phyloP scores from a whole-genome alignment of 1,284 basidiomycete species.

The Apiotrichum mycotoxinovorans region DNA sequence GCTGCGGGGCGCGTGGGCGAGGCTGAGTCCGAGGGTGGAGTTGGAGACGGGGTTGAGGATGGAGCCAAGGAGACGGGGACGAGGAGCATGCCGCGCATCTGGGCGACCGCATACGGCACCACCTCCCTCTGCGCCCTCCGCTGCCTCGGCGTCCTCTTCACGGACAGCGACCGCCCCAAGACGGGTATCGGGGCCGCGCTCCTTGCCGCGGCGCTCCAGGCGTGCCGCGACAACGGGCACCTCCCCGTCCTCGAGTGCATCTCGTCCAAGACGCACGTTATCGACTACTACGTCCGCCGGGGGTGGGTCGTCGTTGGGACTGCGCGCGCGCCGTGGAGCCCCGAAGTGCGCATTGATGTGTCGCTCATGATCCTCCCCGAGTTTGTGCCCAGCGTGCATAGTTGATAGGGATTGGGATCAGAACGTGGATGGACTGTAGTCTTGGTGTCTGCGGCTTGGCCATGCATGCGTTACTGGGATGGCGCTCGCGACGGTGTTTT shows the following conservation, averaged over 20 bases:
- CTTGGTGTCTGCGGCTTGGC: no score
- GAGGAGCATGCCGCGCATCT: not conserved
- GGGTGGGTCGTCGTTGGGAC: conserved; percentile 3
- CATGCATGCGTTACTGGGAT: no score
- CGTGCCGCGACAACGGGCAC: not conserved
- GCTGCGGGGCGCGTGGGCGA: not conserved
- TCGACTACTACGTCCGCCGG: not conserved
- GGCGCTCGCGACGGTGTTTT: no score
- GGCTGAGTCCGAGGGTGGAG: not conserved
- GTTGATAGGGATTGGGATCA: no score
- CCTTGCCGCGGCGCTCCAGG: not conserved
- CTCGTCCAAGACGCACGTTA: not conserved
- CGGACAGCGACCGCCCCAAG: not conserved
- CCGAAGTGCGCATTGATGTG: not conserved
- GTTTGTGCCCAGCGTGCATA: not conserved
- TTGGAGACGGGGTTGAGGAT: not conserved
- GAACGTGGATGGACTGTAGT: no score
- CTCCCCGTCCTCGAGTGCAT: conserved; percentile 1
- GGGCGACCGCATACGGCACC: not conserved
- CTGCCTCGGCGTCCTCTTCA: not conserved
- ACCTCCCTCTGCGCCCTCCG: not conserved
- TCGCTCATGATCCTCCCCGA: not conserved
- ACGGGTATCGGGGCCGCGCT: not conserved
- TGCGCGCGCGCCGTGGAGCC: not conserved
- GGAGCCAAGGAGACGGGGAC: not conserved